A percentile compares a stretch with the other conserved stretches of the same genome.
phyloP scores from a whole-genome alignment of 352 stramenopile species.

The Globisporangium uncinulatum region DNA sequence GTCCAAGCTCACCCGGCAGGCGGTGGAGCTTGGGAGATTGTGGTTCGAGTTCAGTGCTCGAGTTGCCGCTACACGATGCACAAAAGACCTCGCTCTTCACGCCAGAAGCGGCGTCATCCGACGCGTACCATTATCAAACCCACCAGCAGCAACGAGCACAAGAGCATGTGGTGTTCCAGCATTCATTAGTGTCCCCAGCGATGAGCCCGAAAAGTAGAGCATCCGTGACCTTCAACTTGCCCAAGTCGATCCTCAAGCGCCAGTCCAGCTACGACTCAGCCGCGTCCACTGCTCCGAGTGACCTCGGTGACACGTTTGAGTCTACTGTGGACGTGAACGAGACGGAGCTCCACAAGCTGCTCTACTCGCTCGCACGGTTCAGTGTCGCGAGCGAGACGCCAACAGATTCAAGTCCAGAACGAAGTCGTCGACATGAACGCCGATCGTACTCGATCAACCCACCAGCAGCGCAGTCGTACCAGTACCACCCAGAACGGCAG shows the following conservation, averaged over 20 bases:
- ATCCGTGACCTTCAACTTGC: conserved; percentile 35
- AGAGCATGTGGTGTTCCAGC: background rate
- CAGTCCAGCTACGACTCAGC: conserved; percentile 37
- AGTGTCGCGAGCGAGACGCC: conserved; percentile 33
- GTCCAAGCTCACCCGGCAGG: background rate
- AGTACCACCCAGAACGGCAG: background rate
- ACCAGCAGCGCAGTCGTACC: background rate
- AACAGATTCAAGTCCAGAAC: conserved; percentile 10
- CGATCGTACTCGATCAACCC: background rate
- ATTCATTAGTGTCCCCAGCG: background rate
- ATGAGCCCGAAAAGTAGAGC: conserved; percentile 2
- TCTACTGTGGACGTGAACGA: conserved; percentile 17
- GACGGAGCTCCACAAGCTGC: conserved; percentile 54
- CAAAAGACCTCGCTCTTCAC: background rate
- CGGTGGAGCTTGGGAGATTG: background rate
- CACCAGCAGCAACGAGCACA: background rate
- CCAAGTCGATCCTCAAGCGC: conserved; percentile 40
- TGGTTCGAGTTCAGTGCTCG: background rate
- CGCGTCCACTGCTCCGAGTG: conserved; percentile 25
- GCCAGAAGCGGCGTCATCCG: too few relatives aligned
- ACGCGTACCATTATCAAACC: too few relatives aligned
- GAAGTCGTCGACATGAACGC: too few relatives aligned
- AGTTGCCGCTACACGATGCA: conserved; percentile 39
- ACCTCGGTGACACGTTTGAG: conserved; percentile 7
- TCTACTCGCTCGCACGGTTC: conserved; percentile 56